Evolutionary conservation across 176 grass and related monocot species (phyloP), one percentile per base, ranked within the genome.

Genomic region (Aegilops umbellulata): DNA sequence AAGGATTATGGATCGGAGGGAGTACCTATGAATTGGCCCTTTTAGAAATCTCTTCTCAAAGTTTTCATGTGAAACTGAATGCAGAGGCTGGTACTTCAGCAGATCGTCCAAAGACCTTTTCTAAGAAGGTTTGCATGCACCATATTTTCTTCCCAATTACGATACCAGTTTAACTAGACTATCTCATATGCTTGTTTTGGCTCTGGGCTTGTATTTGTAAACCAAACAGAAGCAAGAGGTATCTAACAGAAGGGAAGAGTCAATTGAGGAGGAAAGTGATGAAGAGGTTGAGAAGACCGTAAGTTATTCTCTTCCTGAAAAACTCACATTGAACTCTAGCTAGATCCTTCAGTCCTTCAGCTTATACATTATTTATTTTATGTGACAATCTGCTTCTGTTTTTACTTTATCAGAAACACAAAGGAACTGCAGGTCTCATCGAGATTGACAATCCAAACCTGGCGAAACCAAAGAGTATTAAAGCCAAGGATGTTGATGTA

Each of bases 381-480:
- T 55, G 19, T 77, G 53, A 35, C 12, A 60, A 38, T 51, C 41
- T 72, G 11, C 20, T 7, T 57, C 10, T 80, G 12, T 58, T 66
- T 53, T 63, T 53, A 12, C 61, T 83, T 64, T 57, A 38, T 27
- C 78, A 98, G 95, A 95, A 92, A 86, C 89, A 74, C 57, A 98
- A 95, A 89, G 95, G 95, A 8, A 87, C 86, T 83, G 85, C 92
- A 85, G 93, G 93, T 29, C 80, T 93, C 76, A 95, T 93, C 36
- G 82, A 98, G 83, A 98, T 95, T 72, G 93, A 98, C 22, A 98
- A 98, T 81, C 95, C 95, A 84, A 98, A 98, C 86, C 89, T 95
- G 81, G 89, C 66, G 76, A 98, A 91, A 72, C 74, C 90, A 86
- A 98, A 94, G 84, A 89, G 77, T 55, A 60, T 98, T 55, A 98